Conservation (phyloP, 2,329 filamentous ascomycete genomes). For the Hirsutella rhossiliensis region DNA sequence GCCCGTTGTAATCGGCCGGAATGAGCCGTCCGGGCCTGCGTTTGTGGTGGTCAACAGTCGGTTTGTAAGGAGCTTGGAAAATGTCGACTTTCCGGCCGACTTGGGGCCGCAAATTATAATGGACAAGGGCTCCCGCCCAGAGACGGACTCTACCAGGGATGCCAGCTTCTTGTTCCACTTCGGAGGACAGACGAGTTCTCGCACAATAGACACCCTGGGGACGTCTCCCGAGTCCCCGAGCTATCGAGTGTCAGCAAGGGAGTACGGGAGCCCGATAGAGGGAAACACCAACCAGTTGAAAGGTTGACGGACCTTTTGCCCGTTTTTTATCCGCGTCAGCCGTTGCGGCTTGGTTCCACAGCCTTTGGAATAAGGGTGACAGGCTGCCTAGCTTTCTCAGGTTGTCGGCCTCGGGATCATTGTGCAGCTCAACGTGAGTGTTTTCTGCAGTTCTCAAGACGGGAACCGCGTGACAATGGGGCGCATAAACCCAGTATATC, state of each 20-base stretch:
- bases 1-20: conserved; percentile 7
- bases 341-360: conserved; percentile 45
- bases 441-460: conserved; percentile 44
- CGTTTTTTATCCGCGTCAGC: conserved; percentile 8
- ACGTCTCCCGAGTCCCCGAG: conserved; percentile 40
- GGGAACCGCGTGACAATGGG: conserved; percentile 58
- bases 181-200: conserved; percentile 42
- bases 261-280: background rate
- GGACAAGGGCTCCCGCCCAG: conserved; percentile 21
- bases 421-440: conserved; percentile 40
- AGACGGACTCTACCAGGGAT: conserved; percentile 21
- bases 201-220: conserved; percentile 35
- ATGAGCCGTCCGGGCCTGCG: conserved; percentile 6
- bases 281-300: conserved; percentile 33
- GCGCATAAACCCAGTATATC: conserved; percentile 48
- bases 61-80: conserved; percentile 55
- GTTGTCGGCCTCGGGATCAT: conserved; percentile 34
- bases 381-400: conserved; percentile 44
- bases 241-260: conserved; percentile 22
- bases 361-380: conserved; percentile 52
- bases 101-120: conserved; percentile 58
- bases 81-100: conserved; percentile 65
- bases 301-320: conserved; percentile 20
- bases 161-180: conserved; percentile 51
- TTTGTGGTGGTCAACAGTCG: conserved; percentile 40